Conservation (phyloP, 1,139 yeast genomes). For the Blastobotrys ciferrii region DNA sequence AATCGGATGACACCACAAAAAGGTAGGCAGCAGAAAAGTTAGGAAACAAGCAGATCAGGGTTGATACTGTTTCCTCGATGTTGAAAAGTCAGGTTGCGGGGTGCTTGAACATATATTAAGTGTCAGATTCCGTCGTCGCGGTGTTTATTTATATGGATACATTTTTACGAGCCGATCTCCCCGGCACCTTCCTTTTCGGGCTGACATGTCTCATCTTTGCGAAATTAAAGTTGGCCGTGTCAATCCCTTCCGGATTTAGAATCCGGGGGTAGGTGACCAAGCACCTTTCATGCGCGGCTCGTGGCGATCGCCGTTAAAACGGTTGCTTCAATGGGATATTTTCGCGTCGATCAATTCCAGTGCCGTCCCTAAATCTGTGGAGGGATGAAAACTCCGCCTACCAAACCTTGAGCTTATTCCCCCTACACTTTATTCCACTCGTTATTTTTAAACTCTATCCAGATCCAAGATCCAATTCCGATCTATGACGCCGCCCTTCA, state of each 20-base stretch:
- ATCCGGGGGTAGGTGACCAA: not conserved
- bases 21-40: not conserved
- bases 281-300: not conserved
- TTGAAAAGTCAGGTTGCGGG: too few relatives aligned
- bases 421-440: too few relatives aligned
- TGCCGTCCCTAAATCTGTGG: too few relatives aligned
- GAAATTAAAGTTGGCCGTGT: conserved; percentile 83
- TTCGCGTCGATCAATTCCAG: not conserved
- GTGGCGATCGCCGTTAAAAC: conserved; percentile 8
- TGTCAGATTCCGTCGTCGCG: not conserved
- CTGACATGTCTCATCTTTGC: conserved; percentile 59
- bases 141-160: conserved; percentile 3
- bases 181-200: not conserved
- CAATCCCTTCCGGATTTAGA: conserved; percentile 3
- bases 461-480: too few relatives aligned
- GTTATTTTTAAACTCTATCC: not conserved
- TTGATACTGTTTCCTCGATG: too few relatives aligned
- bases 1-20: not conserved
- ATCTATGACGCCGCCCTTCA: too few relatives aligned
- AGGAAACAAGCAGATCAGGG: not conserved
- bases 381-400: not conserved
- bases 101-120: too few relatives aligned
- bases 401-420: not conserved
- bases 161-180: not conserved
- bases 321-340: not conserved